Conservation (phyloP, 345 rosid genomes). For the Salix arbutifolia region DNA sequence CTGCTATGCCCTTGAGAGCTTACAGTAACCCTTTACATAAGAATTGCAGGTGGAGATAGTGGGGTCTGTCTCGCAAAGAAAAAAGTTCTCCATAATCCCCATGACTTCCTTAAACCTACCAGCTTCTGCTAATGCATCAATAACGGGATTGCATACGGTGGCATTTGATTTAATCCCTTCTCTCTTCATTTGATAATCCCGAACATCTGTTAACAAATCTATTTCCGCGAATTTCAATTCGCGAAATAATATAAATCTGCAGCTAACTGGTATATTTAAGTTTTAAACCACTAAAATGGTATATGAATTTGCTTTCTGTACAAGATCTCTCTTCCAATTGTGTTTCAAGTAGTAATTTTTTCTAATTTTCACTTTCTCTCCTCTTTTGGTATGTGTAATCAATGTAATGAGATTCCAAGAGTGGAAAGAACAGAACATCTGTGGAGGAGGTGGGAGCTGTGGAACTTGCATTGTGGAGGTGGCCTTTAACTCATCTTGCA, state of each 20-base stretch:
- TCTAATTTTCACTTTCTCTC: no score
- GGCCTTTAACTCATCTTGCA: not conserved
- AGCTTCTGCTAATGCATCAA: conserved; percentile 74
- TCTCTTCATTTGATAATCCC: conserved; percentile 34
- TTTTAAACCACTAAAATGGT: not conserved
- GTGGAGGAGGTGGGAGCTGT: conserved; percentile 94
- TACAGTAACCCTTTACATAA: conserved; percentile 64
- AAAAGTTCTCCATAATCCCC: conserved; percentile 65
- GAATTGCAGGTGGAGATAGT: conserved; percentile 72
- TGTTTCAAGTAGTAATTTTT: not conserved
- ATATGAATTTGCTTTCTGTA: not conserved
- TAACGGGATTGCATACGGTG: conserved; percentile 59
- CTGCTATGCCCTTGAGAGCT: no score
- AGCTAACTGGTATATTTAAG: not conserved
- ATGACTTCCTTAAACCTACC: conserved; percentile 65
- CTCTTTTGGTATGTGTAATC: not conserved
- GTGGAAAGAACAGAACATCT: conserved; percentile 83
- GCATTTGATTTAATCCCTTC: conserved; percentile 56
- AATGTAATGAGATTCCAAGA: conserved; percentile 9
- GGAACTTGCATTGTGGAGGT: conserved; percentile 96
- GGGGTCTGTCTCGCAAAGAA: conserved; percentile 63
- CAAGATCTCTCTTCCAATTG: not conserved
- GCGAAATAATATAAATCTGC: no score
- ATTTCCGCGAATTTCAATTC: not conserved
- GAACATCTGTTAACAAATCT: not conserved